Conservation (phyloP, 345 rosid species). For the Chamaenerion angustifolium region DNA sequence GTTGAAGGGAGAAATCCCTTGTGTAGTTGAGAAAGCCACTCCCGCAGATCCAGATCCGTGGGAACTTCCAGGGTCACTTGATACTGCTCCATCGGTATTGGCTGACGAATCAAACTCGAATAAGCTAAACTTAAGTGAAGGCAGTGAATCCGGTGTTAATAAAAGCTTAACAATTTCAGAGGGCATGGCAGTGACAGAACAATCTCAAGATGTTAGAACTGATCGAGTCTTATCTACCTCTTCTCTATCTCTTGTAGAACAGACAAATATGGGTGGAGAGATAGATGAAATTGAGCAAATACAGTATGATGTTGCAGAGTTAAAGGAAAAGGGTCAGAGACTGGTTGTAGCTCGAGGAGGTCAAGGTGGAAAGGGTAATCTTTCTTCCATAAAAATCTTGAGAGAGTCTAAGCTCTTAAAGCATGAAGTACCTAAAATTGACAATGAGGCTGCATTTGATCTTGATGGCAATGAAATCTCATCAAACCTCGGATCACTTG, state of each 20-base stretch:
- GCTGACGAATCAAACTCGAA: slow-evolving; percentile 11
- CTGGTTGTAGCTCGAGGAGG: slow-evolving; percentile 68
- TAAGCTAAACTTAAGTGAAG: slow-evolving; percentile 10
- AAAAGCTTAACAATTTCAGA: slow-evolving; percentile 7
- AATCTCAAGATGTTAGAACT: slow-evolving; percentile 8
- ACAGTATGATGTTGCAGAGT: slow-evolving; percentile 54
- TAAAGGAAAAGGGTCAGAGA: slow-evolving; percentile 58
- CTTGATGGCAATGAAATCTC: slow-evolving; percentile 23
- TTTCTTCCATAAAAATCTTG: slow-evolving; percentile 24
- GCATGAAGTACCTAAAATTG: slow-evolving; percentile 10
- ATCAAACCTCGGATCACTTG: slow-evolving; percentile 38
- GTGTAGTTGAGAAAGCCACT: slow-evolving; percentile 21
- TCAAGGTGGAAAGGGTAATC: slow-evolving; percentile 73
- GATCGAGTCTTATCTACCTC: background rate
- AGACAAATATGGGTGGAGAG: slow-evolving; percentile 3
- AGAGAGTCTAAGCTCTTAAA: slow-evolving; percentile 23
- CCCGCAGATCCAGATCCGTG: slow-evolving; percentile 57
- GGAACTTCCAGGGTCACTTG: slow-evolving; percentile 80
- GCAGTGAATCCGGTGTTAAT: slow-evolving; percentile 8
- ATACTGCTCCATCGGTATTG: slow-evolving; percentile 17
- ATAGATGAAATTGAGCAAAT: slow-evolving; percentile 20
- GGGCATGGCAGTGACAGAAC: slow-evolving; percentile 8
- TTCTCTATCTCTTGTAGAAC: background rate
- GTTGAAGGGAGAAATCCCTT: slow-evolving; percentile 55
- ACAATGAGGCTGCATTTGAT: slow-evolving; percentile 10